Evolutionary conservation across 78 protist genomes (phyloP).

Genomic region (Monosiga brevicollis): DNA sequence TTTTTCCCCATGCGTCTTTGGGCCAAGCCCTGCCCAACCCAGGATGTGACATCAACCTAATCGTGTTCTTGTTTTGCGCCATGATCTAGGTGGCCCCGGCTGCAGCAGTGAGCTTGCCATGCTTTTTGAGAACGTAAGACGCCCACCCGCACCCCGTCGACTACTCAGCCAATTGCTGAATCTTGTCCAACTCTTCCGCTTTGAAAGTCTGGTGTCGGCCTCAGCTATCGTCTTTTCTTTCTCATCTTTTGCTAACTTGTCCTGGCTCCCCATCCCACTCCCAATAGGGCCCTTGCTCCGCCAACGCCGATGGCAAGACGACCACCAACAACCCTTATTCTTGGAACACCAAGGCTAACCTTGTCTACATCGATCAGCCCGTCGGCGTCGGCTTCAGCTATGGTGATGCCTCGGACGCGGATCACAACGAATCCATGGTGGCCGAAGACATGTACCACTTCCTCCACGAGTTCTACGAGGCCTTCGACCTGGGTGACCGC

Average conservation of each 20-base stretch:
- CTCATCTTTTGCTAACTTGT: no score
- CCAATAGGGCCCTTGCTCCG: constrained; percentile 42
- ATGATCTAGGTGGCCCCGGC: constrained; percentile 28
- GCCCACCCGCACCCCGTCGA: no score
- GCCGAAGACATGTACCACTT: constrained; percentile 48
- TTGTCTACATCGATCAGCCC: constrained; percentile 48
- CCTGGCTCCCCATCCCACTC: no score
- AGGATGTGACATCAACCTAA: no score
- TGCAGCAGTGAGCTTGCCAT: constrained; percentile 26
- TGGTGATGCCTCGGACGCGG: neutral
- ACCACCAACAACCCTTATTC: constrained; percentile 13
- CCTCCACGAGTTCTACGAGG: constrained; percentile 24
- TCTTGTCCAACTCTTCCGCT: no score
- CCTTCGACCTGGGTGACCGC: neutral
- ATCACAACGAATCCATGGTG: constrained; percentile 22
- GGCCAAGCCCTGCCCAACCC: no score
- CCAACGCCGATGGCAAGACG: neutral
- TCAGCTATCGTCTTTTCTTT: no score
- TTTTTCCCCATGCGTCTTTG: no score
- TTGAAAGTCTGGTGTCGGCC: no score
- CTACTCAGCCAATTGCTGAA: no score
- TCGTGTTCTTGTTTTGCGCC: neutral
- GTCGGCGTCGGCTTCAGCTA: constrained; percentile 59
- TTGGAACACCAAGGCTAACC: constrained; percentile 41
- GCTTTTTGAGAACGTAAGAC: constrained; percentile 30